phyloP scores from a whole-genome alignment of 2,329 filamentous ascomycete genomes.

The Fusarium sp. region DNA sequence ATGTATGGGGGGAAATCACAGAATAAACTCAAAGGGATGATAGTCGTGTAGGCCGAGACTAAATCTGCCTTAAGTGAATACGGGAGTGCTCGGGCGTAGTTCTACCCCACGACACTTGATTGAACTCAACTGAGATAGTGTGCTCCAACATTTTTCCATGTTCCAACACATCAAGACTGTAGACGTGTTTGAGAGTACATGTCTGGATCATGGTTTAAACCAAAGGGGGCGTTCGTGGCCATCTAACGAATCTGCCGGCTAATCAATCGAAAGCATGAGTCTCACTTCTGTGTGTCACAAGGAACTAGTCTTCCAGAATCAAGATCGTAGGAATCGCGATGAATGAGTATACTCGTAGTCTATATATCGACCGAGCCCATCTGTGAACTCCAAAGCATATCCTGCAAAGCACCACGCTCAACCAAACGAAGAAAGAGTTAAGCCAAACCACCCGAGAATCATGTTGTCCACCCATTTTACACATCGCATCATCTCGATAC shows the following conservation, averaged over 20 bases:
- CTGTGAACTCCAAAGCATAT: constrained; percentile 13
- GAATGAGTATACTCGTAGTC: background rate
- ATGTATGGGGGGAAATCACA: no score
- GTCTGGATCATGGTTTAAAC: no score
- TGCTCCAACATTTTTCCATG: no score
- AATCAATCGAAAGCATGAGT: no score
- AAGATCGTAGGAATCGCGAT: background rate
- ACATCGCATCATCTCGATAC: constrained; percentile 45
- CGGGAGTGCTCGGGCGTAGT: background rate
- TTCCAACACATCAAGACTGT: no score
- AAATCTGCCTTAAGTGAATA: background rate
- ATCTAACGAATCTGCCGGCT: no score
- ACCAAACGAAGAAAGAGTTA: background rate
- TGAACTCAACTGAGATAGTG: no score
- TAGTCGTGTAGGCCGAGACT: background rate
- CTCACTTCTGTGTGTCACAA: background rate
- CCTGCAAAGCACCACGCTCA: constrained; percentile 22
- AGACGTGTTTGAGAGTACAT: no score
- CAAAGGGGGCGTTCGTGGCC: no score
- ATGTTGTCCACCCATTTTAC: background rate
- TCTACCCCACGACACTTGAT: no score
- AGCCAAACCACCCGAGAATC: background rate
- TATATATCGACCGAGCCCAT: constrained; percentile 3
- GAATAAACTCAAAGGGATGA: background rate
- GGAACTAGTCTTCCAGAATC: background rate